Conservation (phyloP, 2,329 filamentous ascomycete genomes). For the Ophiostoma perfectum region DNA sequence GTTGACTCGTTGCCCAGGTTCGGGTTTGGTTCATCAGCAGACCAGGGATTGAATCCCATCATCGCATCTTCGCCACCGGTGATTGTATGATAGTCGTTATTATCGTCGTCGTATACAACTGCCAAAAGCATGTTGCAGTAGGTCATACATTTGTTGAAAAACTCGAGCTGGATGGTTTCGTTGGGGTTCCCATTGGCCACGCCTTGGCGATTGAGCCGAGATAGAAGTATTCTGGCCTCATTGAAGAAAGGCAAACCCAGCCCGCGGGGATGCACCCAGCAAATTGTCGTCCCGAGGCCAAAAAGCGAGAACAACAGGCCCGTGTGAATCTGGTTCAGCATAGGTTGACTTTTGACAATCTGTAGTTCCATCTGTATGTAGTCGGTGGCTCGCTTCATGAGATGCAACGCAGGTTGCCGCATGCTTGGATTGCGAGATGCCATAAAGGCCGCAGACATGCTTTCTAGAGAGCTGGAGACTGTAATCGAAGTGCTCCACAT, state of each 20-base stretch:
- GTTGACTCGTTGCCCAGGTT: background rate
- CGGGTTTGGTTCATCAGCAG: background rate
- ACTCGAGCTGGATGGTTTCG: background rate
- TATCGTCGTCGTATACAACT: conserved; percentile 5
- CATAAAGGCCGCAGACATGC: conserved; percentile 15
- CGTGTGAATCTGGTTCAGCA: conserved; percentile 9
- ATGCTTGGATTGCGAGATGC: conserved; percentile 14
- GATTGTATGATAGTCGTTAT: background rate
- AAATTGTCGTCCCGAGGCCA: conserved; percentile 6
- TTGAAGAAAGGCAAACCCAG: conserved; percentile 11
- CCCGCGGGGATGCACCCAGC: conserved; percentile 6
- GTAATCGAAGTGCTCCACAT: conserved; percentile 13
- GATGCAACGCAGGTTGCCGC: conserved; percentile 2
- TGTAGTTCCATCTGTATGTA: conserved; percentile 14
- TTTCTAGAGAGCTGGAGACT: conserved; percentile 10
- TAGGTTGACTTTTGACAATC: background rate
- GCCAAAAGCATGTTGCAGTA: conserved; percentile 14
- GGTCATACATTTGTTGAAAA: conserved; percentile 15
- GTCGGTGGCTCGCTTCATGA: conserved; percentile 10
- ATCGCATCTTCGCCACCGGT: background rate
- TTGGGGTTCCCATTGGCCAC: background rate
- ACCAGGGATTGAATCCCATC: background rate
- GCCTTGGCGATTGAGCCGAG: background rate
- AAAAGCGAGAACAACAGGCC: conserved; percentile 11
- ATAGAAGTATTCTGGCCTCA: conserved; percentile 3